Base-by-base conservation (phyloP, 2,329 filamentous ascomycete genomes). In the Penicillium concentricum region DNA sequence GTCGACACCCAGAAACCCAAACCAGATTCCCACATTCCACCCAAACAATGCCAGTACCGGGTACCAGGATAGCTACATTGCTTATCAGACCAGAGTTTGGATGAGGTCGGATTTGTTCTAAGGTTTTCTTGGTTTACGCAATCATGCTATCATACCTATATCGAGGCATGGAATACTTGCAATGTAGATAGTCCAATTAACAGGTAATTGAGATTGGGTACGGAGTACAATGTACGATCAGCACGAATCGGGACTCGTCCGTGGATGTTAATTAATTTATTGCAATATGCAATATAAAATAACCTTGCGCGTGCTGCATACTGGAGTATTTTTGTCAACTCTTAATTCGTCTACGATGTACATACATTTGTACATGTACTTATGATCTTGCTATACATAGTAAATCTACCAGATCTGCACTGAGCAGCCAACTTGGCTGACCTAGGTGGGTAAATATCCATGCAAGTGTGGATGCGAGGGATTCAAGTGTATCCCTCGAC, bases 111-210 rank as follows among this genome's bases (percentile, higher is more conserved):
- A 24, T 28, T 22, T 22, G n/a, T 42, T 42, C 35, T 37, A 50
- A 32, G 47, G 37, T 16, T 54, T 43, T 32, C 41, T 44, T 12
- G 51, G 22, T 16, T 15, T 55, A 55, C 52, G 52, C 46, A 55
- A 51, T 55, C n/a, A 20, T 55, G 46, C 45, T 32, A 43, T 55
- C 52, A 55, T 55, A 50, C 37, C 32, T 35, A 35, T 16, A 32
- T 32, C 24, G 24, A 6, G 24, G 24, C 24, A 26, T 32, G 15
- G 26, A 30, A 20, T 15, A 16, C 13, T 46, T 22, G 18, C 43
- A 28, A 18, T 22, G 8, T 34, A 22, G 12, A 20, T 26, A 24
- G 16, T 35, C 28, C n/a, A n/a, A 32, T 15, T 35, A 8, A 43
- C 43, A 20, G 34, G 10, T 22, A 41, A 28, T 49, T 20, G 13